phyloP scores from a whole-genome alignment of 2,329 filamentous ascomycete genomes.

The Nannizziopsis barbatae region DNA sequence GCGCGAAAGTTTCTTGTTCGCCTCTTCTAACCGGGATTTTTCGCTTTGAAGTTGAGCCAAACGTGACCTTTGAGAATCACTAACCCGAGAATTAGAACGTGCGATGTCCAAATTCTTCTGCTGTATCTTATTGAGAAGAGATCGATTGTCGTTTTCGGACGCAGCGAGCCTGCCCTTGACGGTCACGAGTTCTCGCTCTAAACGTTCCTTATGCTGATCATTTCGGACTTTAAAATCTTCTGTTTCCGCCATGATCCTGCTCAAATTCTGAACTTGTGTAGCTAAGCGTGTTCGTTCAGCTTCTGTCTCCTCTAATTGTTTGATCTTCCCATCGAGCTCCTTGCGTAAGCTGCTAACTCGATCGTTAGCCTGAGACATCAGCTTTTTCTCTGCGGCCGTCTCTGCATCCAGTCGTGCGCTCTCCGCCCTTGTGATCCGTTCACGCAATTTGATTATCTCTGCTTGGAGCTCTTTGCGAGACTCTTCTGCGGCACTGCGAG shows the following conservation, averaged over 20 bases:
- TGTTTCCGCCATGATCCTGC: slow-evolving; percentile 75
- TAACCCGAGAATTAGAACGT: slow-evolving; percentile 73
- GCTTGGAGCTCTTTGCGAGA: slow-evolving; percentile 81
- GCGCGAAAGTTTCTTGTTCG: slow-evolving; percentile 66
- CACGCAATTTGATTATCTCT: slow-evolving; percentile 70
- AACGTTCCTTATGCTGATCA: slow-evolving; percentile 85
- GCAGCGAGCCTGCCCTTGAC: slow-evolving; percentile 80
- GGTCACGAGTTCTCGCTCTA: slow-evolving; percentile 82
- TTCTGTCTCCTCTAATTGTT: slow-evolving; percentile 67
- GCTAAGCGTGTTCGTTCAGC: slow-evolving; percentile 65
- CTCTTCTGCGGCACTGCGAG: slow-evolving; percentile 65
- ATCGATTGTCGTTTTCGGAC: slow-evolving; percentile 91
- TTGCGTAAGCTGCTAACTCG: slow-evolving; percentile 64
- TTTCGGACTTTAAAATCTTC: slow-evolving; percentile 81
- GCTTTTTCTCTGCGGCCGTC: slow-evolving; percentile 63
- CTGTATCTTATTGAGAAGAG: slow-evolving; percentile 91
- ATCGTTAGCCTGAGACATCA: slow-evolving; percentile 67
- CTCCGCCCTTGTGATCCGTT: slow-evolving; percentile 74
- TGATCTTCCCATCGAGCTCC: slow-evolving; percentile 69
- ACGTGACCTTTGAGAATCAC: slow-evolving; percentile 69
- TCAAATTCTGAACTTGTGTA: slow-evolving; percentile 71
- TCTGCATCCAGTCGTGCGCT: slow-evolving; percentile 77
- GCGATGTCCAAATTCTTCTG: slow-evolving; percentile 96
- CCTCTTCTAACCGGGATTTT: slow-evolving; percentile 71
- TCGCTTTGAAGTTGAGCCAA: slow-evolving; percentile 67